Conservation (phyloP, 2,329 filamentous ascomycete genomes). For the Anthostomella pinea region DNA sequence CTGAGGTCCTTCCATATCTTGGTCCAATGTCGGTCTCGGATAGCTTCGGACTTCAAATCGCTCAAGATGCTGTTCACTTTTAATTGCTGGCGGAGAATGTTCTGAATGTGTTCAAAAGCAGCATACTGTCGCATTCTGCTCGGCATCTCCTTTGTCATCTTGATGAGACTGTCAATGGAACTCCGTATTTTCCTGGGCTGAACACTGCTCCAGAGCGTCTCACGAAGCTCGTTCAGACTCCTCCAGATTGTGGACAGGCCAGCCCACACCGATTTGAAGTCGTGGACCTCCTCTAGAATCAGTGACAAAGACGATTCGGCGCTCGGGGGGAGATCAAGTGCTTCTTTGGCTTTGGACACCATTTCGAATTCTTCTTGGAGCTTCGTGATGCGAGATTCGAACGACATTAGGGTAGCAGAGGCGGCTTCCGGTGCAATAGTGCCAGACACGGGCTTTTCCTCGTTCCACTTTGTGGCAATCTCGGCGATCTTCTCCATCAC, state of each 20-base stretch:
- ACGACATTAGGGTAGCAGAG: constrained; percentile 74
- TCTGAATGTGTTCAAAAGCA: constrained; percentile 98
- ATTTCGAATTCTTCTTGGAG: constrained; percentile 87
- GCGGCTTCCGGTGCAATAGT: constrained; percentile 89
- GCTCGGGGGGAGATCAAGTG: constrained; percentile 80
- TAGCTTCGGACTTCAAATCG: constrained; percentile 93
- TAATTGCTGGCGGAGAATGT: constrained; percentile 78
- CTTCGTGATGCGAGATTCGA: constrained; percentile 80
- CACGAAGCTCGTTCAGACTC: constrained; percentile 88
- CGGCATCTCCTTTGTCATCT: constrained; percentile 99
- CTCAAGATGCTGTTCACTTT: constrained; percentile 87
- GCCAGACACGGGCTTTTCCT: constrained; percentile 94
- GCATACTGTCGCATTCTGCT: constrained; percentile 98
- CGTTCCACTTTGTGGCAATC: constrained; percentile 83
- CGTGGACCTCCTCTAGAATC: constrained; percentile 91
- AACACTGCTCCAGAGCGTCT: constrained; percentile 91
- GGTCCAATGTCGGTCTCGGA: constrained; percentile 93
- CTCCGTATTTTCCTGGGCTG: constrained; percentile 90
- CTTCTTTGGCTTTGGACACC: constrained; percentile 95
- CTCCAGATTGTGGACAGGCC: constrained; percentile 95
- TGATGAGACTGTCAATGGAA: constrained; percentile 86
- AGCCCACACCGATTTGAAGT: constrained; percentile 99
- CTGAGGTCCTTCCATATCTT: constrained; percentile 97
- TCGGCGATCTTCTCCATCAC: constrained; percentile 85
- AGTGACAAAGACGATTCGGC: constrained; percentile 78